A percentile compares a stretch with the other conserved stretches of the same genome.
These are phyloP conservation scores for Hyaloperonospora arabidopsidis DNA, from an alignment of 352 stramenopile genomes.

Conservation along the genomic window DNA sequence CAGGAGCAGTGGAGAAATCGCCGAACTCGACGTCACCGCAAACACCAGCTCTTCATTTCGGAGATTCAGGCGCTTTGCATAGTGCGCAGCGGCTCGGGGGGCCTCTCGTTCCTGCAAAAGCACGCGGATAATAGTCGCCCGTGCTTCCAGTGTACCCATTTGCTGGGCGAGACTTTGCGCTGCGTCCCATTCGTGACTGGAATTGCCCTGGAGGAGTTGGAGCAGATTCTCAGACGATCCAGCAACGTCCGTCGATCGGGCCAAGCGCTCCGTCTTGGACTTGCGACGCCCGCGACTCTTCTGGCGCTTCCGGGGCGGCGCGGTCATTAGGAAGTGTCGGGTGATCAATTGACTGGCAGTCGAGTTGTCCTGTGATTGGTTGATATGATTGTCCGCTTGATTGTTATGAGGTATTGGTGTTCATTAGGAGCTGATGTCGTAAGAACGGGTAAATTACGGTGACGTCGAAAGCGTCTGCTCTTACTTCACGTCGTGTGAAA, in stretches of 20 bases:
- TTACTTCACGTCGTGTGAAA: no score
- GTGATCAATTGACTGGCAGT: no score
- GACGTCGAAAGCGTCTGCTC: no score
- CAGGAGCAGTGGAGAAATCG: slow-evolving; percentile 26
- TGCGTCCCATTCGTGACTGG: slow-evolving; percentile 50
- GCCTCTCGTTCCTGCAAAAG: slow-evolving; percentile 35
- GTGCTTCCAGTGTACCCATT: slow-evolving; percentile 30
- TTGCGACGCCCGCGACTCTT: slow-evolving; percentile 35
- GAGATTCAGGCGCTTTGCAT: slow-evolving; percentile 48
- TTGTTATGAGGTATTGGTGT: no score
- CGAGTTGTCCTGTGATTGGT: no score
- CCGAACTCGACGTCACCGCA: slow-evolving; percentile 2
- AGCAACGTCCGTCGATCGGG: slow-evolving; percentile 5
- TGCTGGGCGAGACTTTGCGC: slow-evolving; percentile 48
- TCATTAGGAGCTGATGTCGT: no score
- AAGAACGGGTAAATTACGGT: no score
- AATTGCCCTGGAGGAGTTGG: slow-evolving; percentile 22
- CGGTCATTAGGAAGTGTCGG: no score
- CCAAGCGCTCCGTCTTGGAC: slow-evolving; percentile 47
- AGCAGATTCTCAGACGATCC: slow-evolving; percentile 15
- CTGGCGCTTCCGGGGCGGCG: slow-evolving; percentile 14
- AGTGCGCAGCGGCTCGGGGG: slow-evolving; percentile 55
- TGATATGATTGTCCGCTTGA: no score
- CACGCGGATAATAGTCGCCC: slow-evolving; percentile 28
- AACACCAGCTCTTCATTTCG: slow-evolving; percentile 26